Conservation (phyloP, 352 stramenopile genomes). For the Phytophthora fragariaefolia region DNA sequence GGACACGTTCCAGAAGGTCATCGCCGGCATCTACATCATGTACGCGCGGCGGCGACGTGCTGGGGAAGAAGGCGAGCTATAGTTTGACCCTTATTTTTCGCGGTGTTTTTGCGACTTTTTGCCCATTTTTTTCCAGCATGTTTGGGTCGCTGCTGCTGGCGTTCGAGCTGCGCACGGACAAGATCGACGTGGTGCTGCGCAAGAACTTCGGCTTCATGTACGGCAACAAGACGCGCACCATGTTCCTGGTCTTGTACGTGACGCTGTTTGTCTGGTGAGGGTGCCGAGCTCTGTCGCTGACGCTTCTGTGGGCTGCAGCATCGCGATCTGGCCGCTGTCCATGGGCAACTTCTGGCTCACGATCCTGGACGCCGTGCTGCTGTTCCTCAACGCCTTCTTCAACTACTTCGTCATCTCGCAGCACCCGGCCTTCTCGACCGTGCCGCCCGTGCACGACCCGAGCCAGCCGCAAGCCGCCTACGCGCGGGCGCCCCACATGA, state of each 20-base stretch:
- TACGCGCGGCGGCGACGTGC: slow-evolving; percentile 43
- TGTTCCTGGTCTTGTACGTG: slow-evolving; percentile 89
- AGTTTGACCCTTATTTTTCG: too few relatives aligned
- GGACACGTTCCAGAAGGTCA: slow-evolving; percentile 79
- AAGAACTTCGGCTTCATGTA: slow-evolving; percentile 93
- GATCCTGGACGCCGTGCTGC: slow-evolving; percentile 85
- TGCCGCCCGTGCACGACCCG: slow-evolving; percentile 39
- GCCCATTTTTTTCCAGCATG: slow-evolving; percentile 50
- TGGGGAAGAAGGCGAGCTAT: too few relatives aligned
- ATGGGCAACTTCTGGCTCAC: slow-evolving; percentile 92
- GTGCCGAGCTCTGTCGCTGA: neutral
- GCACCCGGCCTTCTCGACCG: slow-evolving; percentile 64
- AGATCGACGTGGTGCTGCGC: slow-evolving; percentile 80
- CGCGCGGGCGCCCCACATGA: slow-evolving; percentile 21
- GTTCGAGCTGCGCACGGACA: slow-evolving; percentile 88
- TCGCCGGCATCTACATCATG: slow-evolving; percentile 90
- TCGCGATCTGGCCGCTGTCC: slow-evolving; percentile 90
- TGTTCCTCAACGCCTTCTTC: slow-evolving; percentile 92
- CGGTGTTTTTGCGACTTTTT: neutral
- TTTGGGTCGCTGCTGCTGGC: slow-evolving; percentile 80
- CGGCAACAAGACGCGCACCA: slow-evolving; percentile 87
- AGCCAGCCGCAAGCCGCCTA: slow-evolving; percentile 36
- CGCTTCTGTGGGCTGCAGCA: slow-evolving; percentile 57
- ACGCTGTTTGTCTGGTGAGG: neutral
- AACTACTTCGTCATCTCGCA: slow-evolving; percentile 92